phyloP scores from a whole-genome alignment of 1,284 basidiomycete species.

The Fomitopsis pinicola region DNA sequence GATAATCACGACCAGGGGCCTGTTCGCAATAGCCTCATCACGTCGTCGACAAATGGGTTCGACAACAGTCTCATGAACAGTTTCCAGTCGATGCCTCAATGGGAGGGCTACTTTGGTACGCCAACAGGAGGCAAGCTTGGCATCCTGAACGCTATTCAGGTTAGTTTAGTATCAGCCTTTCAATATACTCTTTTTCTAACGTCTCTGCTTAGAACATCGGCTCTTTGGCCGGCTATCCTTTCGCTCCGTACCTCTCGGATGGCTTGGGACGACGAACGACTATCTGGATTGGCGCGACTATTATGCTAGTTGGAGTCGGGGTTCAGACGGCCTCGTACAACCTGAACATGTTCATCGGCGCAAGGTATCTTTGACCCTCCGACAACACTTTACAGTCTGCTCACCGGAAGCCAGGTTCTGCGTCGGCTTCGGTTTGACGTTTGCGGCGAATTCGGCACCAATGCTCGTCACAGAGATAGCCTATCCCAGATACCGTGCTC shows the following conservation, averaged over 20 bases:
- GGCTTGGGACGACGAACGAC: constrained; percentile 59
- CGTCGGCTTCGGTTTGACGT: constrained; percentile 77
- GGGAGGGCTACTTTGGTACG: constrained; percentile 52
- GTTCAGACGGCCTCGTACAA: constrained; percentile 69
- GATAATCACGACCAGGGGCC: constrained; percentile 1
- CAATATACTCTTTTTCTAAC: too few relatives aligned
- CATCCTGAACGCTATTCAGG: constrained; percentile 75
- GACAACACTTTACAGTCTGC: background rate
- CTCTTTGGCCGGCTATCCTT: constrained; percentile 58
- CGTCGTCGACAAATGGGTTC: constrained; percentile 73
- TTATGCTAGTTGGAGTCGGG: constrained; percentile 65
- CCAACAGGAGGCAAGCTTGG: constrained; percentile 58
- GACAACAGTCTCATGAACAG: constrained; percentile 79
- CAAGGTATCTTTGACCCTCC: constrained; percentile 40
- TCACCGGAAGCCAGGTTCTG: constrained; percentile 46
- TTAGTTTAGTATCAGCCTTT: constrained; percentile 21
- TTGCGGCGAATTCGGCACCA: constrained; percentile 71
- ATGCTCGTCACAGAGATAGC: constrained; percentile 75
- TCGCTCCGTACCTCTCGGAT: constrained; percentile 69
- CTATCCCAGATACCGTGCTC: constrained; percentile 73
- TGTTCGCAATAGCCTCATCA: constrained; percentile 49
- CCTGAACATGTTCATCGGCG: constrained; percentile 78
- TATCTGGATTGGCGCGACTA: constrained; percentile 57
- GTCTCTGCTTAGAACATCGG: constrained; percentile 53
- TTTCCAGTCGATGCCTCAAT: constrained; percentile 60